A percentile compares a stretch with the other conserved stretches of the same genome.
Conservation (phyloP, 2,329 filamentous ascomycete species). For the Aspergillus glaucus region DNA sequence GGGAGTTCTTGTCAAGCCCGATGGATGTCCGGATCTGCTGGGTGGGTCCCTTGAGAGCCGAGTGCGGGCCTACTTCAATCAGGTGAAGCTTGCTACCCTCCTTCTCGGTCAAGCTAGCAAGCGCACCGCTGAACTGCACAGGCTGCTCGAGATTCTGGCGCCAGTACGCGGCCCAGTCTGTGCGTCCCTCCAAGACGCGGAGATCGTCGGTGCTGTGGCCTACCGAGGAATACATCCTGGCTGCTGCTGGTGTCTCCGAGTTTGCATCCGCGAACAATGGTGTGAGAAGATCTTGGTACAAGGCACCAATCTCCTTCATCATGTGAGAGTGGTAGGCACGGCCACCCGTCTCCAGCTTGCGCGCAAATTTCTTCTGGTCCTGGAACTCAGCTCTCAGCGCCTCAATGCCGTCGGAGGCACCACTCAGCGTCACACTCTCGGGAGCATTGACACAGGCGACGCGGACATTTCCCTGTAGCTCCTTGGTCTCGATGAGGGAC, state of each 20-base stretch:
- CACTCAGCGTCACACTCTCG: background rate
- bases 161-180: slow-evolving; percentile 26
- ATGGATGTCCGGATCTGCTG: slow-evolving; percentile 9
- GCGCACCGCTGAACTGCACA: slow-evolving; percentile 29
- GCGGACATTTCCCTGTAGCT: background rate
- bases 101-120: background rate
- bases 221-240: background rate
- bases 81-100: background rate
- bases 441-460: background rate
- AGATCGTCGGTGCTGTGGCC: background rate
- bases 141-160: slow-evolving; percentile 30
- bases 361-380: background rate
- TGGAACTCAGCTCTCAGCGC: background rate
- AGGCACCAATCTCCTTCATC: background rate
- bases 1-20: background rate
- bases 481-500: background rate
- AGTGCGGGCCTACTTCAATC: slow-evolving; percentile 25
- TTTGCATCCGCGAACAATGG: background rate
- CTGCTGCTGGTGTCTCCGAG: background rate
- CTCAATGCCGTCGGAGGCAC: background rate
- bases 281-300: background rate
- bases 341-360: background rate
- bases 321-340: slow-evolving; percentile 1
- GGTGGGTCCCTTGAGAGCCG: slow-evolving; percentile 17
- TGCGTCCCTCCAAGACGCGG: background rate